Percentiles rank a stretch among this genome's conserved stretches.
phyloP scores from a whole-genome alignment of 2,329 filamentous ascomycete species.

The Rachicladosporium sp. region DNA sequence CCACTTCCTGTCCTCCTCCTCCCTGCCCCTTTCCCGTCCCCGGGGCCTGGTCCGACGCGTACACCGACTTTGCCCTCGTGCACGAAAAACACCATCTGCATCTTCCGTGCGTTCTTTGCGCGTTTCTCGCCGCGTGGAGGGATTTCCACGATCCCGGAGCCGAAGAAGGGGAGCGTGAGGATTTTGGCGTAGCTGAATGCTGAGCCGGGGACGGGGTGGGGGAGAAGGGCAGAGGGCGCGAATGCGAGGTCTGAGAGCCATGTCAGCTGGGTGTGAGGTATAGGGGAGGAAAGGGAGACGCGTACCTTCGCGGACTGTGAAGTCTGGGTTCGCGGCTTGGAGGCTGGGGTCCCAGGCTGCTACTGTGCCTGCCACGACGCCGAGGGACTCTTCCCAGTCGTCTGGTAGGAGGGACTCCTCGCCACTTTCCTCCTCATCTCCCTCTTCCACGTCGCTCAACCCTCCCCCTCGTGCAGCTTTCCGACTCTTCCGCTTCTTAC shows the following conservation, averaged over 20 bases:
- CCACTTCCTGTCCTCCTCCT: background rate
- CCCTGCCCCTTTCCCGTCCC: background rate
- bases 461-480: slow-evolving; percentile 12
- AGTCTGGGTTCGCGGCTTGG: slow-evolving; percentile 20
- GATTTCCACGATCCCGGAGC: slow-evolving; percentile 78
- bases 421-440: slow-evolving; percentile 29
- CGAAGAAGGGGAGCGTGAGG: slow-evolving; percentile 72
- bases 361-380: slow-evolving; percentile 51
- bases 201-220: slow-evolving; percentile 47
- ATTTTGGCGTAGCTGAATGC: slow-evolving; percentile 85
- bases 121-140: slow-evolving; percentile 73
- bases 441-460: slow-evolving; percentile 19
- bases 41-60: slow-evolving; percentile 40
- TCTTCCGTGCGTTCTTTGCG: slow-evolving; percentile 83
- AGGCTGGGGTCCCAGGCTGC: slow-evolving; percentile 39
- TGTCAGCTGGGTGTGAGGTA: background rate
- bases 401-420: slow-evolving; percentile 46
- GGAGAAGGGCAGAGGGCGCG: slow-evolving; percentile 43
- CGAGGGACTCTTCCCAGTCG: slow-evolving; percentile 59
- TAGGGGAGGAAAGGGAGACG: background rate
- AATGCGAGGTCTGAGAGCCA: slow-evolving; percentile 44
- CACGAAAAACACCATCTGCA: slow-evolving; percentile 96
- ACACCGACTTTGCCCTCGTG: slow-evolving; percentile 72
- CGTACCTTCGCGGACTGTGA: slow-evolving; percentile 29
- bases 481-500: slow-evolving; percentile 16